Evolutionary conservation across 148 eudicot species (phyloP).

Genomic region (Polygonum maritimum): DNA sequence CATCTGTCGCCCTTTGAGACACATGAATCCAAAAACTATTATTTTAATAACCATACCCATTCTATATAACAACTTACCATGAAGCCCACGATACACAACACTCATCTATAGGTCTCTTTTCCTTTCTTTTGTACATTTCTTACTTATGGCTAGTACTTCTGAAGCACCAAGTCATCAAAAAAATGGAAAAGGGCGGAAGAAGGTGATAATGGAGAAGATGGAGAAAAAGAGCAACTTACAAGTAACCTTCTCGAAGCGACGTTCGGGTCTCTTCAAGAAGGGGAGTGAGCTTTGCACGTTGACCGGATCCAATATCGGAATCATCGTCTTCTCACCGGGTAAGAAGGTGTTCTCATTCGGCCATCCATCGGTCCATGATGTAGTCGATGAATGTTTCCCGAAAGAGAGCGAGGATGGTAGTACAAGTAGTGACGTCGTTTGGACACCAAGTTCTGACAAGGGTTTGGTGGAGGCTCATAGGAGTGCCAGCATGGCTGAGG

Average conservation of each 20-base stretch:
- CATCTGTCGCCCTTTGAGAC: too few species aligned
- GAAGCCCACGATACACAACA: background rate
- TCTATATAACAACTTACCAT: background rate
- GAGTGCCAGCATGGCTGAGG: background rate
- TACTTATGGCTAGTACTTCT: background rate
- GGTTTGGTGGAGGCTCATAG: background rate
- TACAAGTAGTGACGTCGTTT: background rate
- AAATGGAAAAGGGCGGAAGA: background rate
- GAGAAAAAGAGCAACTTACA: background rate
- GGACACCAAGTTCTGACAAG: background rate
- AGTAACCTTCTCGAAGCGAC: background rate
- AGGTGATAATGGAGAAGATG: background rate
- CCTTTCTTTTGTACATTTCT: background rate
- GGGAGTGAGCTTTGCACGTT: background rate
- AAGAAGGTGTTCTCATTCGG: slow-evolving; percentile 1
- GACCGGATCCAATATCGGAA: background rate
- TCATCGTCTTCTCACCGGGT: background rate
- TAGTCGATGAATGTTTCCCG: background rate
- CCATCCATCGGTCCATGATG: background rate
- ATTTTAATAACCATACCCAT: background rate
- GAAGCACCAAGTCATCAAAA: background rate
- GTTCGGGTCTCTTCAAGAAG: background rate
- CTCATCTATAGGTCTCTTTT: background rate
- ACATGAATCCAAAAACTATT: background rate
- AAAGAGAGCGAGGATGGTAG: background rate